Base-by-base conservation (phyloP, 2,329 filamentous ascomycete genomes). In the Aulographum hederae region DNA sequence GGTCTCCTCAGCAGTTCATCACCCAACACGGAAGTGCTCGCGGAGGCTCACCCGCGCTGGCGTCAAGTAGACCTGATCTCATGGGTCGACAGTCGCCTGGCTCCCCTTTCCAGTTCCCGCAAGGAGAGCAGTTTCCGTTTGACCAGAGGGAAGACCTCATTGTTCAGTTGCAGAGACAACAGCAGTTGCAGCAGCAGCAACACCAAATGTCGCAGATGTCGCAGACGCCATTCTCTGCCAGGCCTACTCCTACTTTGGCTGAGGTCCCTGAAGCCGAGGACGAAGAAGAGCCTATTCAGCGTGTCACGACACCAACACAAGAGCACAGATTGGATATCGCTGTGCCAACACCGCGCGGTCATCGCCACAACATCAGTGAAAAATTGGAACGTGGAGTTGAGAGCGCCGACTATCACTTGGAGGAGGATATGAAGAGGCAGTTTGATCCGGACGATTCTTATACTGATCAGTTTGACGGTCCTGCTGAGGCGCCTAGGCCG, bases 381-480 rank as follows among this genome's bases (percentile, higher is more conserved):
- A 80, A 72, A 28, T 63, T 92, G 16, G 82, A 93, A 48, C 76
- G 75, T 38, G 82, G 89, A 41, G 76, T 91, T 34, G 77, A 89
- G 31, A 78, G 85, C 45, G 76, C 79, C 4, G 80, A 92, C 44
- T 86, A 89, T 46, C 80, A 86, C 43, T 54, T 89, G 38, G 79
- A 85, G 47, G 73, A 84, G 47, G 73, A 80, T 37, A 72, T 85
- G 38, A 73, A 80, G 32, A 73, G 77, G 33, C 76, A 86, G 44
- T 61, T 86, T 30, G 77, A 85, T 37, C 76, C 84, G 41, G 75
- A 78, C 34, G 78, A 10, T 10, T 25, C 21, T 25, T 10, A 25
- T n/a, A n/a, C n/a, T n/a, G n/a, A n/a, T n/a, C 10, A 13, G 13
- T 13, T 25, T 13, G 21, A 25, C 13, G 21, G 21, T 10, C 10